These are phyloP conservation scores for Cerrena zonata DNA, from an alignment of 1,284 basidiomycete species.

Conservation along the genomic window DNA sequence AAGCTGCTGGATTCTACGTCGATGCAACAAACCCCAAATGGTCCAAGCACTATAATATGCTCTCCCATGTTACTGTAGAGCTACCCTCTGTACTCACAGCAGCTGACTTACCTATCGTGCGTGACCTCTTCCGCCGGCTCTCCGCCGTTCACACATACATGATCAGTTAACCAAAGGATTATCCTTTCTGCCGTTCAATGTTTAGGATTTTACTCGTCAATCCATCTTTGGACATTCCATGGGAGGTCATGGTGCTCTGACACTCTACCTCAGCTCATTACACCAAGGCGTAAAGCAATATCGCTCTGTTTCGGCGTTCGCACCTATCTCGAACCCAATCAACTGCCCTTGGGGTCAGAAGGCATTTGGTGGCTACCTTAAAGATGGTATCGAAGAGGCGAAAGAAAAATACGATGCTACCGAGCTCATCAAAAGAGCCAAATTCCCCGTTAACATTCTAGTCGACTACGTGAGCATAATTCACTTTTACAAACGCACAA, in stretches of 20 bases:
- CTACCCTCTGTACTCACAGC: conserved; percentile 72
- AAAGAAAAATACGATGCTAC: conserved; percentile 78
- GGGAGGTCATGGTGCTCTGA: conserved; percentile 95
- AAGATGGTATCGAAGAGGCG: conserved; percentile 74
- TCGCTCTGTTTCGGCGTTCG: conserved; percentile 88
- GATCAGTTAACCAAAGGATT: background rate
- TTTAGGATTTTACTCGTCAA: conserved; percentile 62
- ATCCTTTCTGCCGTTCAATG: too few species aligned
- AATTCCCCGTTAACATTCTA: conserved; percentile 71
- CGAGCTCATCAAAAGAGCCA: conserved; percentile 65
- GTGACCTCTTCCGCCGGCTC: conserved; percentile 18
- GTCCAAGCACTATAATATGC: conserved; percentile 87
- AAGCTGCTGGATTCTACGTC: conserved; percentile 89
- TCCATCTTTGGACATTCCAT: conserved; percentile 84
- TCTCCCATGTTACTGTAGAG: conserved; percentile 76
- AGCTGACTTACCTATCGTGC: conserved; percentile 61
- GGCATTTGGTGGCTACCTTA: conserved; percentile 86
- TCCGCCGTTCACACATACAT: background rate
- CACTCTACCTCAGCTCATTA: conserved; percentile 76
- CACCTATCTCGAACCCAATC: conserved; percentile 87
- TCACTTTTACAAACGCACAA: background rate
- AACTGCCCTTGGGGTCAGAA: conserved; percentile 88
- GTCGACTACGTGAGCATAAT: conserved; percentile 68
- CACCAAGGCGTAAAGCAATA: conserved; percentile 49
- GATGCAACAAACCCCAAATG: conserved; percentile 81